Conservation (phyloP, 306 rosid species). For the Carpinus viminea region DNA sequence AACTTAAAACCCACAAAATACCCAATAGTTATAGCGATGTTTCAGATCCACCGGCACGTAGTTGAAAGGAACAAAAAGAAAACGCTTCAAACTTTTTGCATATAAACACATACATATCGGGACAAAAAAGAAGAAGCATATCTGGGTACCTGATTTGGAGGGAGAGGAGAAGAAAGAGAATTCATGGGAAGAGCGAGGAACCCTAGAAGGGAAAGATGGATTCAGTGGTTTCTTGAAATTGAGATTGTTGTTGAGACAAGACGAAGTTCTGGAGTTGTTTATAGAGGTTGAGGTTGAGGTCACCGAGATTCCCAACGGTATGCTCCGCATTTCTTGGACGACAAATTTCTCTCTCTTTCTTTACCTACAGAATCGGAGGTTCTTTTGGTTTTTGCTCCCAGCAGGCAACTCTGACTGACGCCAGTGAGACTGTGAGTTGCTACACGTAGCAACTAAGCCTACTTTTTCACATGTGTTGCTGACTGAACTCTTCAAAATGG, state of each 20-base stretch:
- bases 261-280: slow-evolving; percentile 41
- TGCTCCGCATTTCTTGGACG: slow-evolving; percentile 72
- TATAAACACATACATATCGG: background rate
- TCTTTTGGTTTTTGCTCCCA: background rate
- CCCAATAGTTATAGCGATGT: slow-evolving; percentile 12
- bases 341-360: background rate
- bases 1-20: background rate
- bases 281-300: slow-evolving; percentile 54
- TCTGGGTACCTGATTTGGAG: slow-evolving; percentile 60
- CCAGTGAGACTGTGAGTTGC: background rate
- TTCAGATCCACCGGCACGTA: background rate
- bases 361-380: slow-evolving; percentile 25
- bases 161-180: slow-evolving; percentile 43
- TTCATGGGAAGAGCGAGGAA: slow-evolving; percentile 41
- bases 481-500: background rate
- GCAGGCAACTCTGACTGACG: background rate
- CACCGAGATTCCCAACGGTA: slow-evolving; percentile 66
- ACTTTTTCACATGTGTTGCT: background rate
- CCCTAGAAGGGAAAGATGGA: slow-evolving; percentile 33
- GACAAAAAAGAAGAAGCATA: background rate
- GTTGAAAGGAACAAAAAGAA: background rate
- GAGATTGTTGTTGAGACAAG: slow-evolving; percentile 29
- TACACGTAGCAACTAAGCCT: background rate
- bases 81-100: background rate
- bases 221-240: slow-evolving; percentile 38